phyloP scores from a whole-genome alignment of 352 stramenopile species.

The Lagenidium giganteum region DNA sequence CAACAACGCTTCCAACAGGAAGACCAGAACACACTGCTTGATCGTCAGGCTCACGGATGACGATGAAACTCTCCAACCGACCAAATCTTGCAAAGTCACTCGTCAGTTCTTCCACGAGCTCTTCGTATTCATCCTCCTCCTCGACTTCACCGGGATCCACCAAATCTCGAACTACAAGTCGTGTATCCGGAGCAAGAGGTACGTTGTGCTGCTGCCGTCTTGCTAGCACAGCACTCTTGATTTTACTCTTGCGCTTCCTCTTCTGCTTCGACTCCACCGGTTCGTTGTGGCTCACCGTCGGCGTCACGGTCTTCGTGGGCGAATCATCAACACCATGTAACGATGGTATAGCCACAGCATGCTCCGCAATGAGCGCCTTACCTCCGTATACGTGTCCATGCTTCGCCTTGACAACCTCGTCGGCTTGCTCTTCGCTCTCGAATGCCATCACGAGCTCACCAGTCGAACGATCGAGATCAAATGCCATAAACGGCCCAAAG shows the following conservation, averaged over 20 bases:
- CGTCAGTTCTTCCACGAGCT: conserved; percentile 11
- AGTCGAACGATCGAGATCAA: conserved; percentile 1
- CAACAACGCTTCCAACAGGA: conserved; percentile 7
- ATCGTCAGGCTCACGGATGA: neutral
- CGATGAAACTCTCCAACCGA: neutral
- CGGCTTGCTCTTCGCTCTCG: conserved; percentile 5
- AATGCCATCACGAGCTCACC: conserved; percentile 17
- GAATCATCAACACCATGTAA: too few species aligned
- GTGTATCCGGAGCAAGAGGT: too few species aligned
- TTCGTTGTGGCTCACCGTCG: neutral
- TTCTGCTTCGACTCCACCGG: conserved; percentile 1
- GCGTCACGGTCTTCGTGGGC: too few species aligned
- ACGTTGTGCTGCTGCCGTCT: neutral
- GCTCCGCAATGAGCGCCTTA: conserved; percentile 9
- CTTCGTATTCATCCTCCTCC: conserved; percentile 27
- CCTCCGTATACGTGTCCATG: conserved; percentile 33
- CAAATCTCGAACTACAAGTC: conserved; percentile 19
- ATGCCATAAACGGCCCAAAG: conserved; percentile 1
- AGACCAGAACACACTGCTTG: neutral
- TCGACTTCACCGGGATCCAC: conserved; percentile 23
- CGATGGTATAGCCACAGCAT: too few species aligned
- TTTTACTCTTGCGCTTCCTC: conserved; percentile 27
- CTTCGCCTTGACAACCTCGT: conserved; percentile 11
- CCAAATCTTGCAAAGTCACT: conserved; percentile 6
- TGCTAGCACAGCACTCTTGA: conserved; percentile 19